These are phyloP conservation scores for Neofusicoccum cordaticola DNA, from an alignment of 2,329 filamentous ascomycete species.

Conservation along the genomic window DNA sequence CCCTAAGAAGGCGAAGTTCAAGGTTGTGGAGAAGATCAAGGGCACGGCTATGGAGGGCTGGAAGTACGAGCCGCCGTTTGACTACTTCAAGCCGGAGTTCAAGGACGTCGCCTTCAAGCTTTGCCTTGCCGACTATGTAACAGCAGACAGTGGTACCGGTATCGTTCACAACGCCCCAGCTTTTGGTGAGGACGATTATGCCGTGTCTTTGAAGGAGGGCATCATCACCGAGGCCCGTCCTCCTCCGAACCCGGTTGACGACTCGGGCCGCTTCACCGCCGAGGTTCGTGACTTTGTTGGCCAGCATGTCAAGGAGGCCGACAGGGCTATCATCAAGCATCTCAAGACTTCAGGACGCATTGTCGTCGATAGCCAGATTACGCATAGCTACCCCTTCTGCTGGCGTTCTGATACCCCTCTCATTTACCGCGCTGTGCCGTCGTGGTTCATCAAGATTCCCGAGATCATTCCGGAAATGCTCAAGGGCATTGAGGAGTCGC, in stretches of 20 bases:
- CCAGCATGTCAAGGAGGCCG: constrained; percentile 85
- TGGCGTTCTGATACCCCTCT: constrained; percentile 92
- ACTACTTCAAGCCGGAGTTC: constrained; percentile 87
- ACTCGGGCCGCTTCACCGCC: constrained; percentile 73
- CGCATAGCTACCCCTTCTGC: constrained; percentile 91
- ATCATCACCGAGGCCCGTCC: constrained; percentile 72
- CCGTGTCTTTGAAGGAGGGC: constrained; percentile 71
- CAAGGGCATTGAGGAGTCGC: constrained; percentile 81
- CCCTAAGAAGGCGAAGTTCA: constrained; percentile 91
- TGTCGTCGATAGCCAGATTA: constrained; percentile 81
- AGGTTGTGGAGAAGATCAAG: constrained; percentile 73
- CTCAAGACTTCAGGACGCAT: constrained; percentile 74
- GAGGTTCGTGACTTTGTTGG: constrained; percentile 79
- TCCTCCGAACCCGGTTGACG: constrained; percentile 90
- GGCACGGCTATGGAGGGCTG: constrained; percentile 84
- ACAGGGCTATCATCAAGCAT: constrained; percentile 88
- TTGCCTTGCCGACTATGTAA: constrained; percentile 81
- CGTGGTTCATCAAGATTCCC: constrained; percentile 90
- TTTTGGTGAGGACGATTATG: constrained; percentile 96
- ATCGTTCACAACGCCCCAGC: constrained; percentile 92
- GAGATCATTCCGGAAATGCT: constrained; percentile 84
- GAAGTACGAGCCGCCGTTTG: constrained; percentile 85
- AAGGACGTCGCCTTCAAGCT: constrained; percentile 81
- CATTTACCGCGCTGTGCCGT: constrained; percentile 87
- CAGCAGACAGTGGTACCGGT: constrained; percentile 84